phyloP scores from a whole-genome alignment of 2,329 filamentous ascomycete genomes.

The Colletotrichum sp. region DNA sequence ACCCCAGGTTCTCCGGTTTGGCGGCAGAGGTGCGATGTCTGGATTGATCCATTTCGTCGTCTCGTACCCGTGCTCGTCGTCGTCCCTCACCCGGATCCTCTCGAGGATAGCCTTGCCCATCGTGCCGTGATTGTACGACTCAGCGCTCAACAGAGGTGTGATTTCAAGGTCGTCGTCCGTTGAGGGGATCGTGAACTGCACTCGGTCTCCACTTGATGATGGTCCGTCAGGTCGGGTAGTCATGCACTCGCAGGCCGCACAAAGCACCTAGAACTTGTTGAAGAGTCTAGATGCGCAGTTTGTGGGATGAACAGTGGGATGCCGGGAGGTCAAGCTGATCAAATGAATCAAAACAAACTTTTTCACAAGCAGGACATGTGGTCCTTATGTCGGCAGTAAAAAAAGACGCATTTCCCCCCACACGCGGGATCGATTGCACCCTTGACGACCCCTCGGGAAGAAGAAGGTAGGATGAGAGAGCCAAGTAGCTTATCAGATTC shows the following conservation, averaged over 20 bases:
- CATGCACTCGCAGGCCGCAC: background rate
- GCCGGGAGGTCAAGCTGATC: background rate
- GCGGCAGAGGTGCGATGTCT: conserved; percentile 44
- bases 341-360: background rate
- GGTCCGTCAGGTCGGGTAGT: background rate
- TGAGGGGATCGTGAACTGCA: background rate
- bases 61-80: conserved; percentile 30
- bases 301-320: background rate
- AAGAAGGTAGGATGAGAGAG: background rate
- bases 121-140: background rate
- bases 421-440: background rate
- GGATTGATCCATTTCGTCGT: conserved; percentile 56
- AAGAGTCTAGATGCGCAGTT: background rate
- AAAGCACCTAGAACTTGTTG: background rate
- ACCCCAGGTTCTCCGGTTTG: conserved; percentile 50
- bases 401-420: background rate
- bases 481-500: conserved; percentile 18
- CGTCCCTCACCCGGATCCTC: conserved; percentile 14
- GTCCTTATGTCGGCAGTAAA: conserved; percentile 6
- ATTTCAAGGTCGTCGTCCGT: background rate
- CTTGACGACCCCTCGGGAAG: background rate
- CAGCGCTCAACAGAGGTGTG: background rate
- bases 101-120: conserved; percentile 12
- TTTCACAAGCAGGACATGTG: background rate
- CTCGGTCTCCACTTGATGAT: background rate